These are phyloP conservation scores for Suhomyces coccinellae DNA, from an alignment of 1,139 yeast species.

Conservation along the genomic window DNA sequence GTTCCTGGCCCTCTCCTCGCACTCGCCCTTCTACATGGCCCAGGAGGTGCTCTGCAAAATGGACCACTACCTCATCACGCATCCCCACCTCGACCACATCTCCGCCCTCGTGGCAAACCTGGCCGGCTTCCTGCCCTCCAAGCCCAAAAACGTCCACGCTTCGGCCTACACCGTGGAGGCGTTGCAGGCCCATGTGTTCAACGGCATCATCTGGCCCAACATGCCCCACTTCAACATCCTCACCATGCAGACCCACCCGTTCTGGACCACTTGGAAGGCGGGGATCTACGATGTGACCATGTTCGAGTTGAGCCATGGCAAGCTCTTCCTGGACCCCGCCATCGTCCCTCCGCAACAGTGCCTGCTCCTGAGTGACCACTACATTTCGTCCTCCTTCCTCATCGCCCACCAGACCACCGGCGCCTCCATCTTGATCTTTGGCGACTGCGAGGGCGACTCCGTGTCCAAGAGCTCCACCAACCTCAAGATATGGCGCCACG, in stretches of 20 bases:
- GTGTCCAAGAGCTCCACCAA: conserved; percentile 47
- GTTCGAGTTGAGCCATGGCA: conserved; percentile 46
- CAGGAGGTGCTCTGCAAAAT: conserved; percentile 37
- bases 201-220: conserved; percentile 81
- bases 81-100: conserved; percentile 84
- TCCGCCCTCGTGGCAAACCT: conserved; percentile 69
- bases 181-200: conserved; percentile 60
- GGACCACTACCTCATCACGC: conserved; percentile 62
- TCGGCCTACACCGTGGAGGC: conserved; percentile 52
- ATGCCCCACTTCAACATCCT: conserved; percentile 42
- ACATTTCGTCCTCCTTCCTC: conserved; percentile 52
- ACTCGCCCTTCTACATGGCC: conserved; percentile 23
- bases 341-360: not conserved
- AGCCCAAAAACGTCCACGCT: conserved; percentile 52
- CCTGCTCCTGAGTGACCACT: conserved; percentile 17
- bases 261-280: conserved; percentile 14
- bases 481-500: conserved; percentile 52
- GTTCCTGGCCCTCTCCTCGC: conserved; percentile 22
- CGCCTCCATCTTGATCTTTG: conserved; percentile 60
- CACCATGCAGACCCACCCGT: conserved; percentile 23
- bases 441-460: conserved; percentile 76
- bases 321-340: conserved; percentile 8
- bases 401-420: conserved; percentile 35
- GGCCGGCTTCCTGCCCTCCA: conserved; percentile 47
- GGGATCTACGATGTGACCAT: conserved; percentile 27